phyloP scores from a whole-genome alignment of 1,284 basidiomycete genomes.

The Amylostereum areolatum region DNA sequence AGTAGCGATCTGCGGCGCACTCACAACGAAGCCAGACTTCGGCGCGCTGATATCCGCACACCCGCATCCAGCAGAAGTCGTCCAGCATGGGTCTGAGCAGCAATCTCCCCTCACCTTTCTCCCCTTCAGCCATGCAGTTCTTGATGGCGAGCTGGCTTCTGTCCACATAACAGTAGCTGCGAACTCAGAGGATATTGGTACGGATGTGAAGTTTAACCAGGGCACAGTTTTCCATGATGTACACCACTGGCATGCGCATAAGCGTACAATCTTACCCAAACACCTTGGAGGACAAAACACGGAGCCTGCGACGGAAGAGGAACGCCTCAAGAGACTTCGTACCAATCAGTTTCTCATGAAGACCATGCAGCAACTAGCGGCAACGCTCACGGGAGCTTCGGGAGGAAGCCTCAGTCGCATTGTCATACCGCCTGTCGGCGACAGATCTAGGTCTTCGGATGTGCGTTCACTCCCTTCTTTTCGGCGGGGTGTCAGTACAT shows the following conservation, averaged over 20 bases:
- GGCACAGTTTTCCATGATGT: constrained; percentile 43
- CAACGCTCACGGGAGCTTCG: constrained; percentile 55
- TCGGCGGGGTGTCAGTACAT: too few species aligned
- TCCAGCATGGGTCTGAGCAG: too few species aligned
- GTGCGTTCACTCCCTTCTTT: too few species aligned
- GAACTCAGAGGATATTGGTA: constrained; percentile 13
- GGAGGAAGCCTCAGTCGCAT: constrained; percentile 47
- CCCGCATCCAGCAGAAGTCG: neutral
- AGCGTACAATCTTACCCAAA: constrained; percentile 43
- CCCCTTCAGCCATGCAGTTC: constrained; percentile 45
- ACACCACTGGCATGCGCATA: constrained; percentile 53
- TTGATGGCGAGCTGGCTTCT: constrained; percentile 38
- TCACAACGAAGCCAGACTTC: neutral
- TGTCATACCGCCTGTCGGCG: constrained; percentile 38
- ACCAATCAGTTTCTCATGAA: constrained; percentile 52
- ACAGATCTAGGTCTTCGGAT: constrained; percentile 1
- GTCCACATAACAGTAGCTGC: constrained; percentile 27
- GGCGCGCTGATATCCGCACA: neutral
- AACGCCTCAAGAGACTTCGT: constrained; percentile 31
- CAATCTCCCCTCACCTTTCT: constrained; percentile 26
- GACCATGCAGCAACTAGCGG: constrained; percentile 49
- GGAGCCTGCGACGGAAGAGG: constrained; percentile 26
- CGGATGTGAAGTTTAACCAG: constrained; percentile 31
- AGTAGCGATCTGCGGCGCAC: constrained; percentile 19
- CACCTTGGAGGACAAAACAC: constrained; percentile 44